Evolutionary conservation across 164 flowering plant species (phyloP), one percentile per base, ranked within the genome.

Genomic region (Stephania yunnanensis): DNA sequence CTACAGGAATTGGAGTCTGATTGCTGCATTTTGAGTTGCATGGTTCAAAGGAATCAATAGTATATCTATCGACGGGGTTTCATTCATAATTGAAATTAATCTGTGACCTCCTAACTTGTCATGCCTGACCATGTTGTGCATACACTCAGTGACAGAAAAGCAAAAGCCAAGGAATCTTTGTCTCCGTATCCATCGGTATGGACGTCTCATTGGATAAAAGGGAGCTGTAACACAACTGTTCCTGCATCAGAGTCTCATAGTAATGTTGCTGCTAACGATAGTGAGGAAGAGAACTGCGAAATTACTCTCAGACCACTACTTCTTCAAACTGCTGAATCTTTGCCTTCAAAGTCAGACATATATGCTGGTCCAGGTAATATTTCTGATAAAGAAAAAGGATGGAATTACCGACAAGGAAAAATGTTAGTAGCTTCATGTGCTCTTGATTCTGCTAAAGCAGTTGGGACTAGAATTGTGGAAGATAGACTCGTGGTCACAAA

Each of bases 181-280:
- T 79, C 73, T 61, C 77, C 80, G 25, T 73, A 71, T 63, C 85
- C 83, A 55, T 81, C 87, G 44, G 70, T 44, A 71, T 91, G 95
- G 95, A 83, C 89, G 86, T 76, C 85, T 72, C 95, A 83, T 69
- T 88, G 95, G 95, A 81, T n/a, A 80, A 80, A 36, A 72, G 63
- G 80, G 63, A 81, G 83, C 74, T 76, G 68, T 68, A 77, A 78
- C 61, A 61, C 86, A 61, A 50, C 78, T 15, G 66, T 20, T 25
- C 20, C 66, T 19, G 20, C 66, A 61, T 75, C 76, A 17, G 75
- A 64, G 46, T 71, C 46, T 77, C 75, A 68, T 69, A 67, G 69
- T 71, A 67, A 13, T 20, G 46, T 74, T 31, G 36, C 73, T n/a
- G 31, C 53, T 73, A 48, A 69, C 70, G 68, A 42, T 42, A 50